phyloP scores from a whole-genome alignment of 2,329 filamentous ascomycete species.

The Myriangium duriaei region DNA sequence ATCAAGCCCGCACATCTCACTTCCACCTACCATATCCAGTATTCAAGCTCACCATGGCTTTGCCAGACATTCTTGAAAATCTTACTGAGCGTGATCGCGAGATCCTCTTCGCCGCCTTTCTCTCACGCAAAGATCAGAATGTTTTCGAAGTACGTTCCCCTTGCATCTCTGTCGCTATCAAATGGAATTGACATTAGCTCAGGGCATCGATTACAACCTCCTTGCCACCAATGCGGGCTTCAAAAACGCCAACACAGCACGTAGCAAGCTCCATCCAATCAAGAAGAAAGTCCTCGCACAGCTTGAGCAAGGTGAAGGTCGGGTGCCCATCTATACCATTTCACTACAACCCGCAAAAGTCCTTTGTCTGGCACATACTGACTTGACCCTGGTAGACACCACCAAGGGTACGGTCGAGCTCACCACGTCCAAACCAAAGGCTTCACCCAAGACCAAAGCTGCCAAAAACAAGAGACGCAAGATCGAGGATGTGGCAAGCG shows the following conservation, averaged over 20 bases:
- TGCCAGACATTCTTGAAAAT: neutral
- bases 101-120: neutral
- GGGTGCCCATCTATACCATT: no score
- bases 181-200: neutral
- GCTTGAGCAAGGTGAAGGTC: slow-evolving; percentile 10
- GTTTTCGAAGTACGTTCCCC: neutral
- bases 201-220: slow-evolving; percentile 25
- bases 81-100: neutral
- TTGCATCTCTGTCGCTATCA: neutral
- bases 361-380: neutral
- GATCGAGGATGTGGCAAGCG: slow-evolving; percentile 1
- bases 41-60: neutral
- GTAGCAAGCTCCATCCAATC: slow-evolving; percentile 23
- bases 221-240: slow-evolving; percentile 25
- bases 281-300: slow-evolving; percentile 33
- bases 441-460: neutral
- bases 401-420: neutral
- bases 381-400: neutral
- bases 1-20: neutral
- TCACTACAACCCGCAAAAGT: no score
- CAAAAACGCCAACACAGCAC: slow-evolving; percentile 25
- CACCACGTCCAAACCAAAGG: slow-evolving; percentile 2
- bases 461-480: neutral
- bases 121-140: neutral
- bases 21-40: no score